A percentile compares a stretch with the other conserved stretches of the same genome.
Conservation (phyloP, 257 asterid species). For the Cordia subcordata region DNA sequence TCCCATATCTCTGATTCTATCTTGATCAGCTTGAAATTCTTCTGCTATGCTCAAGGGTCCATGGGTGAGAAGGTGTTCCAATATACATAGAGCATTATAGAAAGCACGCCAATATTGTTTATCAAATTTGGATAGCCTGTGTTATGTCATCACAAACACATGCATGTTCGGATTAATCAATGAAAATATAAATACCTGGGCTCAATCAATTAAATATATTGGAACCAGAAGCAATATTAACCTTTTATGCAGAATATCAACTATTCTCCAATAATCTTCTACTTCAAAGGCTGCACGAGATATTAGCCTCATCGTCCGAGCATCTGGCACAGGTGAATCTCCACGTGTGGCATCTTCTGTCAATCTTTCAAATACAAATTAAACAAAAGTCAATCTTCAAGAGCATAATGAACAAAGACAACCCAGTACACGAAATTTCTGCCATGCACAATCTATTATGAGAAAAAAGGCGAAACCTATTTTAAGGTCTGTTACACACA, state of each 20-base stretch:
- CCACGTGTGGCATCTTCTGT: slow-evolving; percentile 71
- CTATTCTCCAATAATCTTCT: slow-evolving; percentile 76
- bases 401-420: background rate
- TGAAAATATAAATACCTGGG: background rate
- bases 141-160: background rate
- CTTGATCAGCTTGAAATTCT: slow-evolving; percentile 58
- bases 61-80: slow-evolving; percentile 76
- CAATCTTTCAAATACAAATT: slow-evolving; percentile 37
- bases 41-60: slow-evolving; percentile 78
- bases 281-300: slow-evolving; percentile 92
- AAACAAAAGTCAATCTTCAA: background rate
- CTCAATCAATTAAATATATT: too few species aligned
- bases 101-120: slow-evolving; percentile 64
- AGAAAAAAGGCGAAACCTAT: too few species aligned
- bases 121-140: slow-evolving; percentile 60
- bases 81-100: slow-evolving; percentile 51
- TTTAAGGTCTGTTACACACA: too few species aligned
- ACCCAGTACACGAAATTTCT: background rate
- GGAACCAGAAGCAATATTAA: slow-evolving; percentile 4
- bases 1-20: slow-evolving; percentile 46
- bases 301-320: slow-evolving; percentile 54
- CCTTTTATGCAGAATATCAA: slow-evolving; percentile 68
- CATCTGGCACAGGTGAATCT: slow-evolving; percentile 51
- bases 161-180: background rate
- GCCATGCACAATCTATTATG: too few species aligned